A percentile compares a stretch with the other conserved stretches of the same genome.
phyloP scores from a whole-genome alignment of 2,329 filamentous ascomycete species.

The Fusarium pilosicola region DNA sequence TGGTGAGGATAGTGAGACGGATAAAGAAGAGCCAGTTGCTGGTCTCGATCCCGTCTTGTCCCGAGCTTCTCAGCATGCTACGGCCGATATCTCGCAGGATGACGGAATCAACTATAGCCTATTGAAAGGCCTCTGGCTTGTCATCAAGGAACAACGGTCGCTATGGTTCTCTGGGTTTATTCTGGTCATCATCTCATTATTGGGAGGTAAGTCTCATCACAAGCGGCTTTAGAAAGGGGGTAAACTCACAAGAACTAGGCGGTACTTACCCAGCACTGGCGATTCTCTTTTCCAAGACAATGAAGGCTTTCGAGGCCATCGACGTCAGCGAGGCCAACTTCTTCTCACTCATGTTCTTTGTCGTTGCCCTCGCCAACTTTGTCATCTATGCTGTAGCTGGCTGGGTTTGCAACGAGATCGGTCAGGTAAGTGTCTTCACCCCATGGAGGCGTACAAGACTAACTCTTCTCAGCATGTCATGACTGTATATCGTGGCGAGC shows the following conservation, averaged over 20 bases:
- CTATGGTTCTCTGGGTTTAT: slow-evolving; percentile 41
- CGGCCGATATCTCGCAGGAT: slow-evolving; percentile 6
- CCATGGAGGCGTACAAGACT: too few relatives aligned
- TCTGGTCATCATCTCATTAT: slow-evolving; percentile 38
- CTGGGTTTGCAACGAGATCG: slow-evolving; percentile 51
- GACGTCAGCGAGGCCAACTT: slow-evolving; percentile 57
- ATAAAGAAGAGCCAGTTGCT: slow-evolving; percentile 52
- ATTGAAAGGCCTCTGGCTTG: slow-evolving; percentile 43
- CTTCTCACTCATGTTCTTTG: slow-evolving; percentile 66
- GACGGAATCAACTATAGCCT: slow-evolving; percentile 40
- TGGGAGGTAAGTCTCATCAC: slow-evolving; percentile 41
- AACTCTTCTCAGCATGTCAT: slow-evolving; percentile 42
- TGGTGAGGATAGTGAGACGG: slow-evolving; percentile 29
- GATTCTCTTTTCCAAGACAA: slow-evolving; percentile 52
- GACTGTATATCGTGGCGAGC: slow-evolving; percentile 50
- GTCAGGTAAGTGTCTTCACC: slow-evolving; percentile 42
- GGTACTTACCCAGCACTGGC: slow-evolving; percentile 54
- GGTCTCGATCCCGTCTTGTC: slow-evolving; percentile 42
- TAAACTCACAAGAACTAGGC: slow-evolving; percentile 37
- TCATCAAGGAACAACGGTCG: slow-evolving; percentile 46
- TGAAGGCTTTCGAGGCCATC: slow-evolving; percentile 50
- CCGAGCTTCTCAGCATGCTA: slow-evolving; percentile 37
- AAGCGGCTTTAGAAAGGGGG: neutral
- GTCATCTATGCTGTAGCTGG: slow-evolving; percentile 55
- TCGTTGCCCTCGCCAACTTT: slow-evolving; percentile 59